phyloP scores from a whole-genome alignment of 129 eudicot species.

The Artemisia argyi region DNA sequence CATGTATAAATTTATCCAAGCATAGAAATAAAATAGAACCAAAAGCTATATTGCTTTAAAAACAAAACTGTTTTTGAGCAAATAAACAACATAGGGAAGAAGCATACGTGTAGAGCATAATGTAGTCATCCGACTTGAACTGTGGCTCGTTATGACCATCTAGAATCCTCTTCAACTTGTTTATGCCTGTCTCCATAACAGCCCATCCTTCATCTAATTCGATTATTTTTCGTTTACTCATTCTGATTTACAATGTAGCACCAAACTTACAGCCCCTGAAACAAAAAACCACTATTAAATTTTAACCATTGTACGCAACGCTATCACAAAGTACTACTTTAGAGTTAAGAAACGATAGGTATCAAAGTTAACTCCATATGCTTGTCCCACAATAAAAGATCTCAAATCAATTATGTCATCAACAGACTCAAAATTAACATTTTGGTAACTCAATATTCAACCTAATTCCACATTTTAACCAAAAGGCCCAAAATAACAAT shows the following conservation, averaged over 20 bases:
- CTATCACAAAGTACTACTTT: too few species aligned
- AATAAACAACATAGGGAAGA: neutral
- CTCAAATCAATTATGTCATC: too few species aligned
- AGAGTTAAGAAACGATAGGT: too few species aligned
- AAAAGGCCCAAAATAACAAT: too few species aligned
- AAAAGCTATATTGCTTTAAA: too few species aligned
- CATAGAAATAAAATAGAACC: neutral
- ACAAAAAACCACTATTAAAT: slow-evolving; percentile 16
- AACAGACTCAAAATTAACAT: too few species aligned
- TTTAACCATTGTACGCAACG: too few species aligned
- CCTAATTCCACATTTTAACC: too few species aligned
- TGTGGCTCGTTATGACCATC: slow-evolving; percentile 94
- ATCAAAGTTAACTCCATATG: too few species aligned
- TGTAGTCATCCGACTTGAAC: slow-evolving; percentile 92
- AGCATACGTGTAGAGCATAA: slow-evolving; percentile 93
- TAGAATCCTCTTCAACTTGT: slow-evolving; percentile 76
- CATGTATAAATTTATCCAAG: neutral
- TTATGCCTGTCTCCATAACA: slow-evolving; percentile 83
- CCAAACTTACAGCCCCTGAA: slow-evolving; percentile 19
- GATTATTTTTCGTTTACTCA: slow-evolving; percentile 73
- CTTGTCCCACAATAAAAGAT: too few species aligned
- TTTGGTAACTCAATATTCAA: too few species aligned
- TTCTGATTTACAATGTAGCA: slow-evolving; percentile 27
- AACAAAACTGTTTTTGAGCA: too few species aligned
- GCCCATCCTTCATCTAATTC: slow-evolving; percentile 96